Evolutionary conservation across 176 grass and related monocot genomes (phyloP).

Genomic region (Canna indica): DNA sequence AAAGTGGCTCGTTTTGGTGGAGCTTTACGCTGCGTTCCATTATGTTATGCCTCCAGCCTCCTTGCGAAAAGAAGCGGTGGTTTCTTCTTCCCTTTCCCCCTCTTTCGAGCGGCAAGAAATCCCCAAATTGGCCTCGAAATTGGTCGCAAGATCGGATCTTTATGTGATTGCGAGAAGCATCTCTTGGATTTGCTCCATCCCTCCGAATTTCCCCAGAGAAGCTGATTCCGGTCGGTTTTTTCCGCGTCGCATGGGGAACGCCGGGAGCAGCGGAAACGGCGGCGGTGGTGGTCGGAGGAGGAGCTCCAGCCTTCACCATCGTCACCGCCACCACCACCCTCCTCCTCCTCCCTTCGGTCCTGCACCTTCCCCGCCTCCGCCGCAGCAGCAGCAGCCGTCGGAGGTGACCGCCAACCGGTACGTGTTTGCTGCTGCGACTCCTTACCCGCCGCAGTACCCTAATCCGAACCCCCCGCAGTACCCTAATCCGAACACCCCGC

Average conservation of each 20-base stretch:
- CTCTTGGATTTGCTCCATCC: neutral
- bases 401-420: constrained; percentile 49
- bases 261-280: constrained; percentile 19
- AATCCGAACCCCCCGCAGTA: constrained; percentile 72
- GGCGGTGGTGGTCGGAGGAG: constrained; percentile 6
- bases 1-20: neutral
- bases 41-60: neutral
- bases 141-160: neutral
- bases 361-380: neutral
- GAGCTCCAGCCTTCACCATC: neutral
- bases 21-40: neutral
- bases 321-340: constrained; percentile 3
- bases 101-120: neutral
- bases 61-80: neutral
- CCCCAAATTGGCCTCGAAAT: neutral
- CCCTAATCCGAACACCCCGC: constrained; percentile 64
- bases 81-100: neutral
- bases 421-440: constrained; percentile 86
- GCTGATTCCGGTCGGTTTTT: neutral
- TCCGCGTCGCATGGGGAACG: constrained; percentile 27
- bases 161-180: neutral
- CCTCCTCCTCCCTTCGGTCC: neutral
- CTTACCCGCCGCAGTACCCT: constrained; percentile 72
- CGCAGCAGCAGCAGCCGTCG: constrained; percentile 2
- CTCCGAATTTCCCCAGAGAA: neutral